Conservation (phyloP, 345 rosid genomes). For the Angophora floribunda region DNA sequence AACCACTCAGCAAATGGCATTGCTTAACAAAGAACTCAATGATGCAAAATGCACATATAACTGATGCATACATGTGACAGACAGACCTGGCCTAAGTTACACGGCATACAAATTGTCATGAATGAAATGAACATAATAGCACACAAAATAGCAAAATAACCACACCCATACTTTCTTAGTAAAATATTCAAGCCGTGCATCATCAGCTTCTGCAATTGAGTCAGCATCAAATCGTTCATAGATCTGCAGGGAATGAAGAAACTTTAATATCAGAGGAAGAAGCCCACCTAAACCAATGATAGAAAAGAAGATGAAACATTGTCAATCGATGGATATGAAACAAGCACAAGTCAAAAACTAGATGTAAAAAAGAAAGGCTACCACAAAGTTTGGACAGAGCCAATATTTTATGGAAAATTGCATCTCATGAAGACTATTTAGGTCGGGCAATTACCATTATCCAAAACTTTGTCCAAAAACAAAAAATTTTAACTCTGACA, state of each 20-base stretch:
- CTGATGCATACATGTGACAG: background rate
- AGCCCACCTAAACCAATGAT: background rate
- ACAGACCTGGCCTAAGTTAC: background rate
- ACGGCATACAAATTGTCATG: background rate
- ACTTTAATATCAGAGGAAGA: background rate
- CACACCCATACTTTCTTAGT: conserved; percentile 45
- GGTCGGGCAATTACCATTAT: background rate
- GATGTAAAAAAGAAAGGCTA: background rate
- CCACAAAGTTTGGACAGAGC: background rate
- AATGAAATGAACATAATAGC: background rate
- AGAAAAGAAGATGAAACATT: background rate
- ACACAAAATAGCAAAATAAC: background rate
- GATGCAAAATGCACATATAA: background rate
- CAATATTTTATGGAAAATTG: background rate
- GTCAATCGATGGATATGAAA: background rate
- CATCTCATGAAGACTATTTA: background rate
- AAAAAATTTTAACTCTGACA: background rate
- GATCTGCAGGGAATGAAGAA: conserved; percentile 37
- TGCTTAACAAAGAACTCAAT: background rate
- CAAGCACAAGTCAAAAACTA: background rate
- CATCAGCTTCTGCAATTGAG: conserved; percentile 41
- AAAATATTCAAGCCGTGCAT: conserved; percentile 84
- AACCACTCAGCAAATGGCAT: background rate
- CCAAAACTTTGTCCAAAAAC: background rate
- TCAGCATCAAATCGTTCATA: conserved; percentile 70